Base-by-base conservation (phyloP, 768 basidiomycete species). In the Lactarius trivialis region DNA sequence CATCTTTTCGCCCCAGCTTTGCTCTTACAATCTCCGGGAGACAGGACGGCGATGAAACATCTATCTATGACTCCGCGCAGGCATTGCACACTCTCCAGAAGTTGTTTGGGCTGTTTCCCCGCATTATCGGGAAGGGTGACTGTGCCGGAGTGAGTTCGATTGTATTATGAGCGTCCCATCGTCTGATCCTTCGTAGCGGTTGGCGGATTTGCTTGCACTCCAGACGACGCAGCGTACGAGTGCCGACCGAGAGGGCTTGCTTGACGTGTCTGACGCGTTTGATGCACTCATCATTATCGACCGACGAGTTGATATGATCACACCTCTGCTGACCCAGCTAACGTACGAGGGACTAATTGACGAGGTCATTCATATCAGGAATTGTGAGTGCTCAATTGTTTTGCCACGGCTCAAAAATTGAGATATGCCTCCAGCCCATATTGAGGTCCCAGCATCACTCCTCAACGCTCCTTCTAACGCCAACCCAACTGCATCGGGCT, bases 321-420 rank as follows among this genome's bases (percentile, higher is more conserved):
- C 97, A 0, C 93, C 97, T 1, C 78, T 98, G 55, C 82, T 96
- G 51, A 98, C 97, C 2, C 95, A 98, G 70, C 77, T 98, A 60
- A 99, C 97, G 0, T 98, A 98, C 68, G 89, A 98, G 71, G 97
- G 97, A 21, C 85, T 99, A 53, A 80, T 98, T 36, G 97, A 98
- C 70, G 97, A 99, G 72, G 76, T 93, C 37, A 78, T 97, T 52
- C 90, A 92, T 0, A 87, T 99, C 64, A 89, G 83, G 73, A 93
- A 97, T 70, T 89, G 95, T 93, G 68, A 62, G 87, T 74, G 11
- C 4, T 19, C n/a, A 5, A 32, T 61, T 24, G 30, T 53, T 32
- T 49, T 17, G 15, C 54, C n/a, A n/a, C 43, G 26, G 26, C 28
- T n/a, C 9, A 4, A 26, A n/a, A 28, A 17, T 49, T 63, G 52